A percentile compares a stretch with the other conserved stretches of the same genome.
Conservation (phyloP, 345 rosid genomes). For the Hevea brasiliensis region DNA sequence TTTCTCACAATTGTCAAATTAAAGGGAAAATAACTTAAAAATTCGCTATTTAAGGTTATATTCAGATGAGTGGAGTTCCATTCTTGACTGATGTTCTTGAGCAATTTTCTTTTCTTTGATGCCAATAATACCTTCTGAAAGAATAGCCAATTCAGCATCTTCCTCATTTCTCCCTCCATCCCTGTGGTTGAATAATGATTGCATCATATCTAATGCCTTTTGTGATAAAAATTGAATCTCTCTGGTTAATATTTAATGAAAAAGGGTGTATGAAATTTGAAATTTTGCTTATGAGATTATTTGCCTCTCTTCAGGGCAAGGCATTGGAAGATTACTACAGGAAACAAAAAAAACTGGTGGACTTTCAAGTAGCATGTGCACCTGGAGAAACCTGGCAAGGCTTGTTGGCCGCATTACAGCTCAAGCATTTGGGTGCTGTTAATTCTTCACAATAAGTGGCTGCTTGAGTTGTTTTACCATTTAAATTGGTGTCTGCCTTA, state of each 20-base stretch:
- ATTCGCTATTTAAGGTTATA: too few relatives aligned
- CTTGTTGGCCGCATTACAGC: conserved; percentile 76
- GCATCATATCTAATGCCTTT: not conserved
- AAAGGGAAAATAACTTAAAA: too few relatives aligned
- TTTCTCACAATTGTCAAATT: too few relatives aligned
- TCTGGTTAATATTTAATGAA: too few relatives aligned
- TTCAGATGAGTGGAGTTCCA: too few relatives aligned
- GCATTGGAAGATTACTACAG: conserved; percentile 82
- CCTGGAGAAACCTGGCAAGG: conserved; percentile 85
- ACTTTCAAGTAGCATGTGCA: conserved; percentile 63
- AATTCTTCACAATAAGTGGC: conserved; percentile 20
- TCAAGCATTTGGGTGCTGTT: conserved; percentile 28
- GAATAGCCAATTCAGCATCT: too few relatives aligned
- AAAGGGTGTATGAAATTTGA: not conserved
- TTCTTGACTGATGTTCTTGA: too few relatives aligned
- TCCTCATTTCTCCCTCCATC: not conserved
- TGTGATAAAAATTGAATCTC: too few relatives aligned
- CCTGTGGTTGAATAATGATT: not conserved
- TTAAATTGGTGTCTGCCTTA: not conserved
- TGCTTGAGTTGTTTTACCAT: conserved; percentile 15
- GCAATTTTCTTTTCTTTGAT: too few relatives aligned
- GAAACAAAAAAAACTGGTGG: conserved; percentile 72
- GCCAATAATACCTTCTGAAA: too few relatives aligned
- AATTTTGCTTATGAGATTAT: not conserved
- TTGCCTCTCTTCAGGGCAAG: conserved; percentile 49